Percentiles rank a stretch among this genome's conserved stretches.
Evolutionary conservation across 2,329 filamentous ascomycete species (phyloP).

Genomic region (Sporothrix globosa): DNA sequence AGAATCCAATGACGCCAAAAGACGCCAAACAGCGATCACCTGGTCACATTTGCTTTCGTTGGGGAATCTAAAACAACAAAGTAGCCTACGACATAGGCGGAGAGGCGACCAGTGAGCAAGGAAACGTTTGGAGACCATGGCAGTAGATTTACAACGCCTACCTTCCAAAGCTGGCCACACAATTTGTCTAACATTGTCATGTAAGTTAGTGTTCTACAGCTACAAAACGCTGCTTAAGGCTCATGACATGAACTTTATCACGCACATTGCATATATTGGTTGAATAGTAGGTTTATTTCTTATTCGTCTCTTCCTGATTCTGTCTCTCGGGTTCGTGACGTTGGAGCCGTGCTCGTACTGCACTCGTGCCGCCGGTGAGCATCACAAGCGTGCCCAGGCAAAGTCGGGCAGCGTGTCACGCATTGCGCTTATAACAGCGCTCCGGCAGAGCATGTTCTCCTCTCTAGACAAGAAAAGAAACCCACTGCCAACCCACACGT

Average conservation of each 20-base stretch:
- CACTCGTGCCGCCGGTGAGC: neutral
- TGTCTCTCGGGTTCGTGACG: neutral
- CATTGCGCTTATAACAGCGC: neutral
- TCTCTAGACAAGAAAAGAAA: neutral
- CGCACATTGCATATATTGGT: neutral
- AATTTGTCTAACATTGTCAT: neutral
- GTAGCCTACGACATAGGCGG: neutral
- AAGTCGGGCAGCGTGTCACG: neutral
- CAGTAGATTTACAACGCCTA: too few relatives aligned
- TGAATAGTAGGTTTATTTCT: constrained; percentile 12
- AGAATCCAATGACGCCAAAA: neutral
- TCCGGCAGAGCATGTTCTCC: neutral
- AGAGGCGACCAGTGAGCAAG: neutral
- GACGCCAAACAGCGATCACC: neutral
- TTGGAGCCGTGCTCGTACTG: neutral
- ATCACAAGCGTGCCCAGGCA: neutral
- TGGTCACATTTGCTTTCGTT: constrained; percentile 24
- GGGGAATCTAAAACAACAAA: neutral
- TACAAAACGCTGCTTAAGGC: neutral
- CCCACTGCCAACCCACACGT: constrained; percentile 12
- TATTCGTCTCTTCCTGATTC: constrained; percentile 1
- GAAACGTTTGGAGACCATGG: neutral
- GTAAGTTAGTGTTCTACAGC: too few relatives aligned
- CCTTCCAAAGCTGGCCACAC: too few relatives aligned
- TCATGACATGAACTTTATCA: too few relatives aligned